phyloP scores from a whole-genome alignment of 2,329 filamentous ascomycete species.

The Neopestalotiopsis rosae region DNA sequence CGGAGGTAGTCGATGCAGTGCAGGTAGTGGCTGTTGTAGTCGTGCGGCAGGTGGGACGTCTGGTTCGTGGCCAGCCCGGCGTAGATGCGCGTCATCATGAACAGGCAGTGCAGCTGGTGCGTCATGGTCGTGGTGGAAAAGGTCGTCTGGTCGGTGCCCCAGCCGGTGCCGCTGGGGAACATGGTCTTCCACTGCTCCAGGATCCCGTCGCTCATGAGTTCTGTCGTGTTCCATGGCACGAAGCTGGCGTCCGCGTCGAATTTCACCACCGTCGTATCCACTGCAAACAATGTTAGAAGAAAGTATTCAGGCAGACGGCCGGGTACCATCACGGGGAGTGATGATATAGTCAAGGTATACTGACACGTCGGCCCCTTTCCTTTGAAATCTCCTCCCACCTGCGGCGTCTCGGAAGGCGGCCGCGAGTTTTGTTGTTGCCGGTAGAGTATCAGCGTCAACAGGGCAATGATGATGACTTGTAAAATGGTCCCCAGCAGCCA shows the following conservation, averaged over 20 bases:
- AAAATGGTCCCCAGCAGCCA: slow-evolving; percentile 39
- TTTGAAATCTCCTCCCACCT: slow-evolving; percentile 43
- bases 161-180: slow-evolving; percentile 43
- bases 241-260: slow-evolving; percentile 41
- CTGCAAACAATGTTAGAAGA: slow-evolving; percentile 21
- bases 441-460: slow-evolving; percentile 30
- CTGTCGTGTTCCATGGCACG: slow-evolving; percentile 40
- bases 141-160: slow-evolving; percentile 39
- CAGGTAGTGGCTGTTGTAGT: slow-evolving; percentile 31
- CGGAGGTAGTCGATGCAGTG: slow-evolving; percentile 34
- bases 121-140: slow-evolving; percentile 44
- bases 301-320: no score
- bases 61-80: slow-evolving; percentile 28
- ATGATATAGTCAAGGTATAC: slow-evolving; percentile 3
- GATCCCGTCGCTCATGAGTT: slow-evolving; percentile 42
- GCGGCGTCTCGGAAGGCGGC: slow-evolving; percentile 29
- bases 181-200: slow-evolving; percentile 42
- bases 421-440: slow-evolving; percentile 31
- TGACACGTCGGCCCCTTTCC: slow-evolving; percentile 40
- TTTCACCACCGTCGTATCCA: slow-evolving; percentile 37
- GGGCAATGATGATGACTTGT: slow-evolving; percentile 36
- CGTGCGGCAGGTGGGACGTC: slow-evolving; percentile 27
- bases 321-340: no score
- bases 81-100: slow-evolving; percentile 42
- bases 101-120: slow-evolving; percentile 43